Conservation (phyloP, 768 basidiomycete genomes). For the Suillus ampliporus region DNA sequence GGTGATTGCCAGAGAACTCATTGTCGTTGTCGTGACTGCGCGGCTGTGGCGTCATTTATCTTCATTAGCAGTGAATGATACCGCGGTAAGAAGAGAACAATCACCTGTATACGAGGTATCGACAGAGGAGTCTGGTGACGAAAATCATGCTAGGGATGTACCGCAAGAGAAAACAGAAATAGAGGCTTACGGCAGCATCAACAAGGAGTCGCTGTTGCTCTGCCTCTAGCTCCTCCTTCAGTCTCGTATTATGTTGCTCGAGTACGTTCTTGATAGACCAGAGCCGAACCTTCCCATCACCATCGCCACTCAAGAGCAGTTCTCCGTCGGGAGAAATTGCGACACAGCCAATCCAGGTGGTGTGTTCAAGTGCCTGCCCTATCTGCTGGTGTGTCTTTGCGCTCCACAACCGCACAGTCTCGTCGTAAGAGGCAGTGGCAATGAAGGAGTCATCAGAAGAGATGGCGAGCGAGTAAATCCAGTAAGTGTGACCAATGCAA, state of each 20-base stretch:
- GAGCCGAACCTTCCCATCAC: conserved; percentile 11
- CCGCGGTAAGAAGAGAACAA: not conserved
- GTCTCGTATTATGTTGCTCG: not conserved
- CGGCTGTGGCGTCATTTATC: not conserved
- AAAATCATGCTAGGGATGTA: no score
- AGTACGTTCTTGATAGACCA: not conserved
- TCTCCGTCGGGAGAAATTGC: conserved; percentile 1
- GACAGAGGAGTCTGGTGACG: not conserved
- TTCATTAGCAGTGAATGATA: not conserved
- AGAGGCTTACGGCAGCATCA: not conserved
- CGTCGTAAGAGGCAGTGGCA: conserved; percentile 37
- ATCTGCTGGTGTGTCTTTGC: not conserved
- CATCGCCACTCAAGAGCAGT: conserved; percentile 16
- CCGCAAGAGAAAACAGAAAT: not conserved
- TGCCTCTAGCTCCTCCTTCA: not conserved
- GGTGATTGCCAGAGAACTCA: not conserved
- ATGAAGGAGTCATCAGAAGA: conserved; percentile 32
- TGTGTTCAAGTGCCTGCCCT: not conserved
- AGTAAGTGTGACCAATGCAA: conserved; percentile 23
- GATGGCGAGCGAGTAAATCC: conserved; percentile 30
- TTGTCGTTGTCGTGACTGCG: not conserved
- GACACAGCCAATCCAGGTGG: not conserved
- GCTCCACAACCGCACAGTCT: conserved; percentile 34
- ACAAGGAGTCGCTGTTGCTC: not conserved
- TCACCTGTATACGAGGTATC: not conserved